phyloP scores from a whole-genome alignment of 345 rosid genomes.

The Trapa bicornis region DNA sequence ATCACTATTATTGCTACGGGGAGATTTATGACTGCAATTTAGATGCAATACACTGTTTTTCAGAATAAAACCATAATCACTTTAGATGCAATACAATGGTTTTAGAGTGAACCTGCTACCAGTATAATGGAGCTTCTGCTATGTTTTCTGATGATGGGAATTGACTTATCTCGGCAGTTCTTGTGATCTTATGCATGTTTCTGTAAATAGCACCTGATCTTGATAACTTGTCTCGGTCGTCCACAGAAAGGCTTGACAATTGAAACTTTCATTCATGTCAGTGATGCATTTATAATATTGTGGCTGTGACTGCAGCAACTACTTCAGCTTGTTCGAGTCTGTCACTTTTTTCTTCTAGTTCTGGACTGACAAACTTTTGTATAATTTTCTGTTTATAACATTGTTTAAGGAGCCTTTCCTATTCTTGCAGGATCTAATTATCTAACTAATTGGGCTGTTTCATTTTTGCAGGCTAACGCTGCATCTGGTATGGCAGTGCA shows the following conservation, averaged over 20 bases:
- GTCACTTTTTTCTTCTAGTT: neutral
- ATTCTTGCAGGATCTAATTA: neutral
- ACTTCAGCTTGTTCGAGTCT: neutral
- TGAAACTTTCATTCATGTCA: neutral
- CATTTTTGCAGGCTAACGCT: conserved; percentile 18
- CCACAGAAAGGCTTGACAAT: neutral
- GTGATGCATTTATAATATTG: neutral
- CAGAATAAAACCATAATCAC: neutral
- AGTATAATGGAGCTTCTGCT: neutral
- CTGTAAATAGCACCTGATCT: neutral
- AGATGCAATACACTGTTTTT: neutral
- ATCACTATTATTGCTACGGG: neutral
- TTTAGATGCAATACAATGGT: neutral
- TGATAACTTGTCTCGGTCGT: neutral
- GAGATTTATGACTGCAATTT: neutral
- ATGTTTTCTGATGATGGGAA: neutral
- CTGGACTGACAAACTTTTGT: neutral
- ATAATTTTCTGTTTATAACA: neutral
- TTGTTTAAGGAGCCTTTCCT: neutral
- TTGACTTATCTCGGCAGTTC: neutral
- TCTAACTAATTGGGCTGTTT: neutral
- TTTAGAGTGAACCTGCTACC: neutral
- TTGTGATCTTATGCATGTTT: neutral
- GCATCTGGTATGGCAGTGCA: conserved; percentile 32
- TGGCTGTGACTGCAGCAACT: neutral